A percentile compares a stretch with the other conserved stretches of the same genome.
These are phyloP conservation scores for Shiraia bambusicola DNA, from an alignment of 2,329 filamentous ascomycete species.

Conservation along the genomic window DNA sequence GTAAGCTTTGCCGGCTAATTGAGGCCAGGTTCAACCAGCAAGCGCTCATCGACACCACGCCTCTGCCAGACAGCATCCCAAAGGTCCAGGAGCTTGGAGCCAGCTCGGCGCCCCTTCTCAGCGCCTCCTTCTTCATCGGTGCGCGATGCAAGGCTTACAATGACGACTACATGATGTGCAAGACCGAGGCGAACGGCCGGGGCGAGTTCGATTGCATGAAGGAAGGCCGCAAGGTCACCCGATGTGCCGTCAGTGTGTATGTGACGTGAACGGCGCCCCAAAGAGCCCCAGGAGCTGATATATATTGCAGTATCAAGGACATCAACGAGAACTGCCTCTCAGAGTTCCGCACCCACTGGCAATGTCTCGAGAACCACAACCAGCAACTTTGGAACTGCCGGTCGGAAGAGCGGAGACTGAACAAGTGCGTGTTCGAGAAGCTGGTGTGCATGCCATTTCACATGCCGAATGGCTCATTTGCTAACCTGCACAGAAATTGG, in stretches of 20 bases:
- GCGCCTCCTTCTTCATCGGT: conserved; percentile 94
- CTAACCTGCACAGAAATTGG: conserved; percentile 46
- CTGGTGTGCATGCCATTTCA: conserved; percentile 65
- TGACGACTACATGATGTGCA: conserved; percentile 99
- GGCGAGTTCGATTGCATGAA: conserved; percentile 94
- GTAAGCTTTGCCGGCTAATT: conserved; percentile 22
- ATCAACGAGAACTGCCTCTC: conserved; percentile 92
- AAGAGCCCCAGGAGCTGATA: conserved; percentile 8
- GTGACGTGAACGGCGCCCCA: conserved; percentile 4
- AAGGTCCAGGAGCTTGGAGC: conserved; percentile 91
- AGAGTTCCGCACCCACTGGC: conserved; percentile 91
- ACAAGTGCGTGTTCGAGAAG: conserved; percentile 94
- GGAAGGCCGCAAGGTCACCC: conserved; percentile 93
- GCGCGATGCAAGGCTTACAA: conserved; percentile 93
- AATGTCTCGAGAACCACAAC: conserved; percentile 95
- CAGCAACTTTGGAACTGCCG: conserved; percentile 97
- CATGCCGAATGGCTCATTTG: not conserved
- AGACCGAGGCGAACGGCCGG: conserved; percentile 85
- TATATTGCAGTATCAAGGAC: conserved; percentile 72
- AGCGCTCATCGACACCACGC: conserved; percentile 91
- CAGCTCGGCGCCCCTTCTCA: conserved; percentile 87
- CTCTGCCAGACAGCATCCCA: conserved; percentile 87
- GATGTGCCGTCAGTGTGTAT: conserved; percentile 95
- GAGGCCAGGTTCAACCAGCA: conserved; percentile 83
- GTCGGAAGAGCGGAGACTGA: conserved; percentile 81